A percentile compares a stretch with the other conserved stretches of the same genome.
Evolutionary conservation across 495 filamentous ascomycete species (phyloP).

Genomic region (Aspergillus taichungensis): DNA sequence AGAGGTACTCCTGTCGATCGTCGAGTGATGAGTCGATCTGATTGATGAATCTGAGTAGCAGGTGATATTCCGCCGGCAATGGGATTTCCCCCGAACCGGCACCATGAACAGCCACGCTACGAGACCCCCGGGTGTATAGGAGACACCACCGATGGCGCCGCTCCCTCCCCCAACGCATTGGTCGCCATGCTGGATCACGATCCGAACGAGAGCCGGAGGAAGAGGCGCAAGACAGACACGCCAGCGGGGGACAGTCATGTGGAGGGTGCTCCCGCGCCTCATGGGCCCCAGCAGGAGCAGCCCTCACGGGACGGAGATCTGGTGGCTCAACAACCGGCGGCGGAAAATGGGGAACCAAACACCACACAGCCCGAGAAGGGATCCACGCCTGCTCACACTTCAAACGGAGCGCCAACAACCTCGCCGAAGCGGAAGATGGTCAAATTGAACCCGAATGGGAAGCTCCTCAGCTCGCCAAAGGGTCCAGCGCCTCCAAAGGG

Average conservation of each 20-base stretch:
- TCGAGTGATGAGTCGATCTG: no score
- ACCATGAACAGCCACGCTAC: no score
- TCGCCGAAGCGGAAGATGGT: conserved; percentile 36
- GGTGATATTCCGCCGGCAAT: no score
- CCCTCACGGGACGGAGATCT: background rate
- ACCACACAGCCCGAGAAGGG: background rate
- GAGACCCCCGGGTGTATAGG: no score
- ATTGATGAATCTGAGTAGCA: no score
- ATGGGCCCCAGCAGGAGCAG: no score
- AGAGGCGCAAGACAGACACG: conserved; percentile 44
- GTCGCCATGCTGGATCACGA: conserved; percentile 25
- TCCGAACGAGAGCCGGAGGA: conserved; percentile 34
- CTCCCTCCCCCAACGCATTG: background rate
- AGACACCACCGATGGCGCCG: background rate
- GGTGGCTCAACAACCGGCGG: no score
- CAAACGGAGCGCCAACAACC: background rate
- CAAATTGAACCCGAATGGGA: conserved; percentile 48
- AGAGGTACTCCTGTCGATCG: conserved; percentile 16
- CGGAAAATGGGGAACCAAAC: no score
- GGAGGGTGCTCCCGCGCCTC: no score
- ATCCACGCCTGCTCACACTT: background rate
- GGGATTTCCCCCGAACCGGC: no score
- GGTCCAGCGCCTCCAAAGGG: no score
- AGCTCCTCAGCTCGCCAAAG: conserved; percentile 39
- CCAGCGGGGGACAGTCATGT: background rate